These are phyloP conservation scores for Endoconidiophora laricicola DNA, from an alignment of 2,329 filamentous ascomycete species.

Conservation along the genomic window DNA sequence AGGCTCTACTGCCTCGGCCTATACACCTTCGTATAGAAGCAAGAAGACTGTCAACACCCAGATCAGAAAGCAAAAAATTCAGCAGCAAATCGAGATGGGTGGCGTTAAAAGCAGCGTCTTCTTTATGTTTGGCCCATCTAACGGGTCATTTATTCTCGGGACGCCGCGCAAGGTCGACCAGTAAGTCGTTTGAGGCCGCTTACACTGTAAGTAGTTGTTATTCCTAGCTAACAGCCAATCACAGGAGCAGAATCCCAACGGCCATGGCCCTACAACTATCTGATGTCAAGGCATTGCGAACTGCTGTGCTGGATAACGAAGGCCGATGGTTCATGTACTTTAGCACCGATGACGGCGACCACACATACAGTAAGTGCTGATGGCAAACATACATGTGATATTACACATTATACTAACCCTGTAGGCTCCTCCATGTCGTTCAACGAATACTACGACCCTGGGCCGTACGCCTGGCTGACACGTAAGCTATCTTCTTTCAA, in stretches of 20 bases:
- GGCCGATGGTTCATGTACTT: constrained; percentile 11
- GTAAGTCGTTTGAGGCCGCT: constrained; percentile 1
- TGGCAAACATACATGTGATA: neutral
- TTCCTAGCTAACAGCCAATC: neutral
- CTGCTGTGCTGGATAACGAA: constrained; percentile 8
- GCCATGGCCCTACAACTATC: constrained; percentile 9
- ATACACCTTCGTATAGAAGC: too few relatives aligned
- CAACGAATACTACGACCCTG: constrained; percentile 10
- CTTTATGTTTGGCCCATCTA: constrained; percentile 9
- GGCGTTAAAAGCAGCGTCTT: constrained; percentile 1
- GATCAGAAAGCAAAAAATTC: too few relatives aligned
- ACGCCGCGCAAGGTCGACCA: constrained; percentile 5
- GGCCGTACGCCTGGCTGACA: constrained; percentile 8
- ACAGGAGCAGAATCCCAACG: constrained; percentile 5
- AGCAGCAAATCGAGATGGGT: constrained; percentile 1
- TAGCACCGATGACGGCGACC: constrained; percentile 4
- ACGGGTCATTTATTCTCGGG: constrained; percentile 6
- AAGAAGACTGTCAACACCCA: too few relatives aligned
- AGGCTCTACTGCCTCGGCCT: too few relatives aligned
- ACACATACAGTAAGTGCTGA: constrained; percentile 8
- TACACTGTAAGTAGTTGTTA: neutral
- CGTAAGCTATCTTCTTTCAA: neutral
- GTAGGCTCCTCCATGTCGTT: constrained; percentile 11
- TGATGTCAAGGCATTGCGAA: constrained; percentile 4
- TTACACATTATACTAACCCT: neutral